Evolutionary conservation across 1,284 basidiomycete genomes (phyloP).

Genomic region (Apiotrichum gamsii): DNA sequence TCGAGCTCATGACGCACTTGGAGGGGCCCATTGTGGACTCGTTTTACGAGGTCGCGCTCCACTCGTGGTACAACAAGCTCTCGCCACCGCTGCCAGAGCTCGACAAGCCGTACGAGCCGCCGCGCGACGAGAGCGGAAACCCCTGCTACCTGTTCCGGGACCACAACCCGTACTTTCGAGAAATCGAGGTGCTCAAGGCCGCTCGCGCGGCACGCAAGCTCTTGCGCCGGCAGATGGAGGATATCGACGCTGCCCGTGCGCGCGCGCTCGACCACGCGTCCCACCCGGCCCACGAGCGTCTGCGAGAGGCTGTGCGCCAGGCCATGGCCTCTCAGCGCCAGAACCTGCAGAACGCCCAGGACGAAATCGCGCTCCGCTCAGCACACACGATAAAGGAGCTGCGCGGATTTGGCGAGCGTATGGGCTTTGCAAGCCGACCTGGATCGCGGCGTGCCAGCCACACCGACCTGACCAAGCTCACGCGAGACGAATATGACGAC

Average conservation of each 20-base stretch:
- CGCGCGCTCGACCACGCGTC: constrained; percentile 15
- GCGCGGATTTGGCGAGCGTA: constrained; percentile 32
- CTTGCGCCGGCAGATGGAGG: constrained; percentile 43
- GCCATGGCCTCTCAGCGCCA: constrained; percentile 37
- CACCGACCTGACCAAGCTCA: constrained; percentile 2
- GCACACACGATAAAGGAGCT: constrained; percentile 40
- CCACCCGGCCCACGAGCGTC: constrained; percentile 24
- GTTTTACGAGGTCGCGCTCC: constrained; percentile 64
- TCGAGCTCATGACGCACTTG: constrained; percentile 61
- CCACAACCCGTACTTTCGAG: constrained; percentile 52
- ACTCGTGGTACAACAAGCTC: constrained; percentile 52
- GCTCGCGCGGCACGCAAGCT: constrained; percentile 49
- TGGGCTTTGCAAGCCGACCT: constrained; percentile 16
- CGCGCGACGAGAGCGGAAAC: constrained; percentile 35
- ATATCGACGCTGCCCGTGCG: constrained; percentile 29
- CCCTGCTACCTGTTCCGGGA: constrained; percentile 52
- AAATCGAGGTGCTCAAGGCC: constrained; percentile 51
- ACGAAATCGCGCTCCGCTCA: constrained; percentile 34
- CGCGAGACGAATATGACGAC: constrained; percentile 13
- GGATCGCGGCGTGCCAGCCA: constrained; percentile 7
- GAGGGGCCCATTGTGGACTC: constrained; percentile 64
- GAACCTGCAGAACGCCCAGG: constrained; percentile 33
- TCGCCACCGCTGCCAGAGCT: constrained; percentile 37
- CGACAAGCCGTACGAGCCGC: constrained; percentile 43
- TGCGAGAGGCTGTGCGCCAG: constrained; percentile 39